phyloP scores from a whole-genome alignment of 805 yeast genomes.

The Starmerella bacillaris region DNA sequence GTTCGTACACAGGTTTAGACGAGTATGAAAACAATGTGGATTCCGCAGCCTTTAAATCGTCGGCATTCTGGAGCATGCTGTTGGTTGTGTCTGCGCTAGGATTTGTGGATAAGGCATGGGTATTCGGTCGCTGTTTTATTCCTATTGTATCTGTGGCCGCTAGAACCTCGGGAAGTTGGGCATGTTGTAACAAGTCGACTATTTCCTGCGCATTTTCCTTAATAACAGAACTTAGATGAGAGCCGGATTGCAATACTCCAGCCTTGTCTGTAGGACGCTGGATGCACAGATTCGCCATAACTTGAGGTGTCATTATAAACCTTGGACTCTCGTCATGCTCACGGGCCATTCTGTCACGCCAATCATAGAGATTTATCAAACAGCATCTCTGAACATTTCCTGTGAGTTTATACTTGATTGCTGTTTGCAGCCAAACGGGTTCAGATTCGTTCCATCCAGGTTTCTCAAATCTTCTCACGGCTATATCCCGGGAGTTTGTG shows the following conservation, averaged over 20 bases:
- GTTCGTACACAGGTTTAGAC: no score
- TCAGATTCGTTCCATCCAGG: conserved; percentile 40
- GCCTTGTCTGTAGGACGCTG: conserved; percentile 40
- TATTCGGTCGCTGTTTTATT: no score
- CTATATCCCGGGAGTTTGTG: conserved; percentile 58
- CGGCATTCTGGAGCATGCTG: no score
- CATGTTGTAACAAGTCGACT: no score
- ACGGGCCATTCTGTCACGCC: conserved; percentile 74
- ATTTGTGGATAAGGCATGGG: no score
- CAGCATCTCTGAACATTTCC: conserved; percentile 31
- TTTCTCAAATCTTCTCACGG: conserved; percentile 65
- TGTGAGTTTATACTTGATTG: conserved; percentile 44
- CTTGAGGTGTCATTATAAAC: conserved; percentile 67
- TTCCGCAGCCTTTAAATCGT: background rate
- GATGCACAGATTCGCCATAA: conserved; percentile 43
- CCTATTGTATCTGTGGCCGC: no score
- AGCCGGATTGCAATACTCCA: conserved; percentile 29
- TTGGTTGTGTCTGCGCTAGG: no score
- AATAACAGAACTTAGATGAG: no score
- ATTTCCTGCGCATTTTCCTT: no score
- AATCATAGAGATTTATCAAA: conserved; percentile 44
- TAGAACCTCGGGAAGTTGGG: no score
- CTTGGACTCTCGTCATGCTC: conserved; percentile 66
- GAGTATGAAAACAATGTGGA: no score
- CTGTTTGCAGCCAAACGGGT: conserved; percentile 45